Base-by-base conservation (phyloP, 2,329 filamentous ascomycete genomes). In the Bisporella sp. region DNA sequence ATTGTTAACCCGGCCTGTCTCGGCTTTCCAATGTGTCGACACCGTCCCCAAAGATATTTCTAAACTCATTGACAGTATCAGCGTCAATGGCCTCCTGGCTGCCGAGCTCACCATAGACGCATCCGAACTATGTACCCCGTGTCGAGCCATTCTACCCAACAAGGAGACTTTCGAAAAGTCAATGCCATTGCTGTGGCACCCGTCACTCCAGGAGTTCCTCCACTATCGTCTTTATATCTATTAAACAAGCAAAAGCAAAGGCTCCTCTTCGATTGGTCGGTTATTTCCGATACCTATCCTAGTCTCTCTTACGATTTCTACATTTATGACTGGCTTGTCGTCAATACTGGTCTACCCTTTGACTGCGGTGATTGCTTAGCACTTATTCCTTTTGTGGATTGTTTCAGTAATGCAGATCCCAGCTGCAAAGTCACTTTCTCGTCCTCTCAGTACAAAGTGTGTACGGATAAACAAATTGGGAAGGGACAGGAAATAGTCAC, bases 21-120 rank as follows among this genome's bases (percentile, higher is more conserved):
- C 69, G 45, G 74, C 79, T 31, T 79, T 93, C 47, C 71, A 89
- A 47, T 85, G 82, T 31, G 69, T 81, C n/a, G 74, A 80, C 37
- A 77, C 76, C 2, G 74, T 85, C 7, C 77, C 80, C 6, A 69
- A 71, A 32, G 53, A 69, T 2, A 75, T 89, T 48, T 67, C 72
- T 11, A 70, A 69, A 31, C 74, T 85, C 9, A 73, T 76, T 0
- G 70, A 73, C 13, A 43, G 39, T 33, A 75, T 77, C 41, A 78
- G 81, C 1, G 76, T 86, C 29, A 88, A 95, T 59, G 84, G 82
- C 31, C 76, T 89, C 40, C 73, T 93, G 6, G 85, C 89, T n/a
- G 76, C 82, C 2, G 79, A 82, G 52, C 71, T 91, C 6, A 76
- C 79, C 5, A 71, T 84, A 31, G 73, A 82, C 51, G 64, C 66